These are phyloP conservation scores for Lyophyllum atratum DNA, from an alignment of 768 basidiomycete genomes.

Conservation along the genomic window DNA sequence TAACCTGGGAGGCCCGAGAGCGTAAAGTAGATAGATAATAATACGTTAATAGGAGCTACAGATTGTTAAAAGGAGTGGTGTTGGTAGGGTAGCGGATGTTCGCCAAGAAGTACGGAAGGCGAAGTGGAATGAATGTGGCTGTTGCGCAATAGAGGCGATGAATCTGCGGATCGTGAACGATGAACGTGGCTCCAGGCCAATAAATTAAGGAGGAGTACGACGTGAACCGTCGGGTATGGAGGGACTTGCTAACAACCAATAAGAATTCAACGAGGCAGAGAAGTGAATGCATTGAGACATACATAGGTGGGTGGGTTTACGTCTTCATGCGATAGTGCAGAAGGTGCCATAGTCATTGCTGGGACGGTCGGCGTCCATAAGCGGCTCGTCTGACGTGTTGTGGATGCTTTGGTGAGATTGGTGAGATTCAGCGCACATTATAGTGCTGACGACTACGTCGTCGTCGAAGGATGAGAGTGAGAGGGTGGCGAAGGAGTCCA, in stretches of 20 bases:
- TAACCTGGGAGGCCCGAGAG: no score
- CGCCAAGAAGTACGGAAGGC: no score
- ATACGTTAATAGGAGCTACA: no score
- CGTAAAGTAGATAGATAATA: no score
- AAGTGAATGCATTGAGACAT: background rate
- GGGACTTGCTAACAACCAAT: background rate
- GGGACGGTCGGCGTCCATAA: background rate
- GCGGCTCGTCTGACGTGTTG: background rate
- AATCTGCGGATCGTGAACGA: background rate
- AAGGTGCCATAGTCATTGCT: conserved; percentile 5
- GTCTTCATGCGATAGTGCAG: conserved; percentile 5
- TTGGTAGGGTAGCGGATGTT: no score
- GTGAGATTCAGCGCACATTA: background rate
- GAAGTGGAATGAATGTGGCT: background rate
- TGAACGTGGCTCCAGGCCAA: conserved; percentile 1
- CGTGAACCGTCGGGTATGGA: no score
- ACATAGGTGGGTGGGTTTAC: background rate
- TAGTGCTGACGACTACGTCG: background rate
- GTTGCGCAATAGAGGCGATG: background rate
- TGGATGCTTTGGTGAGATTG: background rate
- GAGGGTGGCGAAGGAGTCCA: conserved; percentile 7
- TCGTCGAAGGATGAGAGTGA: background rate
- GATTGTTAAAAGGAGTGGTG: no score
- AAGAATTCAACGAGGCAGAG: background rate
- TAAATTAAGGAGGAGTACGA: background rate